phyloP scores from a whole-genome alignment of 2,329 filamentous ascomycete genomes.

The Neoarthrinium moseri region DNA sequence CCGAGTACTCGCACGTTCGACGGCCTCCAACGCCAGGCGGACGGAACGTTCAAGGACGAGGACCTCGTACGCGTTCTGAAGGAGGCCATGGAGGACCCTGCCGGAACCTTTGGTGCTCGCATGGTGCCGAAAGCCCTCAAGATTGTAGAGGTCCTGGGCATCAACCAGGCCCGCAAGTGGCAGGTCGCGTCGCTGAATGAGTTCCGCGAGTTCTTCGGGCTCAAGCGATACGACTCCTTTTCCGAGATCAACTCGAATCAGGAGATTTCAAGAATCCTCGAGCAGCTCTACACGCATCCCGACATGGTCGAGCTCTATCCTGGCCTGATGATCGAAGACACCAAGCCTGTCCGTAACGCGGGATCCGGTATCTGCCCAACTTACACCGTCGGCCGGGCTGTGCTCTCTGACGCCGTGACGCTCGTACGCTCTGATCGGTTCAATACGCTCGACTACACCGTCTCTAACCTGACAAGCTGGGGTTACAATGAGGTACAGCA shows the following conservation, averaged over 20 bases:
- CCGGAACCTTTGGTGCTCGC: slow-evolving; percentile 57
- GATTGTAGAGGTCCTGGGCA: slow-evolving; percentile 61
- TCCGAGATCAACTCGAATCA: slow-evolving; percentile 57
- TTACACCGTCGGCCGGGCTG: slow-evolving; percentile 53
- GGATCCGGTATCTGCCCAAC: slow-evolving; percentile 45
- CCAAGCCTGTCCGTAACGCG: slow-evolving; percentile 33
- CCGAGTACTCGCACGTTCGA: background rate
- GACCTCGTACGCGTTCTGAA: too few species aligned
- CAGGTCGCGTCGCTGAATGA: slow-evolving; percentile 62
- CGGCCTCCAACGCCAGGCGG: too few species aligned
- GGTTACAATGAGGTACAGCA: slow-evolving; percentile 39
- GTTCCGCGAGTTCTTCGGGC: slow-evolving; percentile 61
- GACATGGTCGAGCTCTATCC: slow-evolving; percentile 71
- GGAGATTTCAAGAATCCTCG: slow-evolving; percentile 54
- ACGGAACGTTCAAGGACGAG: too few species aligned
- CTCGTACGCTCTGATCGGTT: slow-evolving; percentile 60
- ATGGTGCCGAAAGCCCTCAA: slow-evolving; percentile 59
- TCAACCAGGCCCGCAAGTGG: slow-evolving; percentile 61
- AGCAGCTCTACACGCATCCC: slow-evolving; percentile 60
- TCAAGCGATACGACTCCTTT: slow-evolving; percentile 56
- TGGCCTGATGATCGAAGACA: slow-evolving; percentile 61
- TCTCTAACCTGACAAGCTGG: slow-evolving; percentile 38
- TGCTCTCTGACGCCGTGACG: slow-evolving; percentile 59
- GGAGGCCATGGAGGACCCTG: slow-evolving; percentile 62
- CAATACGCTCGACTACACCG: slow-evolving; percentile 36